A percentile compares a stretch with the other conserved stretches of the same genome.
Conservation (phyloP, 1,139 yeast genomes). For the Nakaseomyces glabratus region DNA sequence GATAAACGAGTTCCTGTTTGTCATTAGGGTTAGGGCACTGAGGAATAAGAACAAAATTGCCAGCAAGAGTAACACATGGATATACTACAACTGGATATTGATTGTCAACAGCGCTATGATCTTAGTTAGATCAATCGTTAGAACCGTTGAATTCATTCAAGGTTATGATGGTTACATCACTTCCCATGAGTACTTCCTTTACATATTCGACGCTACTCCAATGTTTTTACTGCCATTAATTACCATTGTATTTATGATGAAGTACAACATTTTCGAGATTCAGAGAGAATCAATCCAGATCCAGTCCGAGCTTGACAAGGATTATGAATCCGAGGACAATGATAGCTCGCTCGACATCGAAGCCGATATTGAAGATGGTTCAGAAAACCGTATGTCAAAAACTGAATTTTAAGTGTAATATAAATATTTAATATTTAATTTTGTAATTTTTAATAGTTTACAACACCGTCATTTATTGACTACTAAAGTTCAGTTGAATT, state of each 20-base stretch:
- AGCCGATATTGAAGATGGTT: too few relatives aligned
- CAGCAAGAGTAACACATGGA: slow-evolving; percentile 16
- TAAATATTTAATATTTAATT: too few relatives aligned
- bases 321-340: too few relatives aligned
- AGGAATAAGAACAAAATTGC: slow-evolving; percentile 6
- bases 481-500: too few relatives aligned
- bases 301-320: too few relatives aligned
- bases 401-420: too few relatives aligned
- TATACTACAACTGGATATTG: slow-evolving; percentile 20
- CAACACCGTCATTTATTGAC: too few relatives aligned
- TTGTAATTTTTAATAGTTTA: too few relatives aligned
- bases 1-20: slow-evolving; percentile 20
- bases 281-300: slow-evolving; percentile 15
- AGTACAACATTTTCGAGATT: slow-evolving; percentile 12
- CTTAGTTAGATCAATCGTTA: slow-evolving; percentile 36
- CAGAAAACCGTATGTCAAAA: too few relatives aligned
- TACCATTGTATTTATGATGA: slow-evolving; percentile 8
- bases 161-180: slow-evolving; percentile 34
- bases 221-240: slow-evolving; percentile 18
- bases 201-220: slow-evolving; percentile 33
- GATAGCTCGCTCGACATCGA: too few relatives aligned
- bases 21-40: slow-evolving; percentile 12
- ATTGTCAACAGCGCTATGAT: slow-evolving; percentile 32
- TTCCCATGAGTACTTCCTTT: slow-evolving; percentile 34
- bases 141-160: slow-evolving; percentile 35